These are phyloP conservation scores for Graphilbum ipis-grandicollis DNA, from an alignment of 2,329 filamentous ascomycete species.

Conservation along the genomic window DNA sequence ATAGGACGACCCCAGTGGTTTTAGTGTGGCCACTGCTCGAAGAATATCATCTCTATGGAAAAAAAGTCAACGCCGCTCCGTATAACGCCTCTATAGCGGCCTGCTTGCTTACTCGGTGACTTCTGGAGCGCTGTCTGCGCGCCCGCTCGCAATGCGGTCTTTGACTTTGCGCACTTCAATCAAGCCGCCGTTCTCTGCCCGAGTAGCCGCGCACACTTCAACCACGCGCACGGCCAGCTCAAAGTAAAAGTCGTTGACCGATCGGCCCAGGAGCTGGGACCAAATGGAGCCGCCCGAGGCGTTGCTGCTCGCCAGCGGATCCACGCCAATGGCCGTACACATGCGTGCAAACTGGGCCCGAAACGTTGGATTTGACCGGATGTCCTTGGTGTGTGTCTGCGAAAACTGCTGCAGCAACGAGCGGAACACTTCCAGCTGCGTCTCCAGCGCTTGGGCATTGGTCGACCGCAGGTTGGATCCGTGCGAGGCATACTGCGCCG, in stretches of 20 bases:
- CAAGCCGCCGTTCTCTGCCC: slow-evolving; percentile 81
- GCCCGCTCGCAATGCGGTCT: slow-evolving; percentile 54
- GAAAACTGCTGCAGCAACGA: slow-evolving; percentile 90
- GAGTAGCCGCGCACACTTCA: slow-evolving; percentile 73
- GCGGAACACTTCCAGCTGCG: slow-evolving; percentile 90
- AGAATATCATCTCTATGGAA: slow-evolving; percentile 61
- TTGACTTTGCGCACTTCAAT: slow-evolving; percentile 70
- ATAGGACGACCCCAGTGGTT: slow-evolving; percentile 78
- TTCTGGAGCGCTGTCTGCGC: slow-evolving; percentile 59
- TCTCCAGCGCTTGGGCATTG: slow-evolving; percentile 73
- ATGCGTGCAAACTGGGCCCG: slow-evolving; percentile 95
- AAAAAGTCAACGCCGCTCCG: too few relatives aligned
- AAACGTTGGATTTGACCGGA: slow-evolving; percentile 87
- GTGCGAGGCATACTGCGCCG: slow-evolving; percentile 79
- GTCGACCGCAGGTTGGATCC: slow-evolving; percentile 71
- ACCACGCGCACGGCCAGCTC: slow-evolving; percentile 92
- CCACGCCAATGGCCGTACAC: slow-evolving; percentile 93
- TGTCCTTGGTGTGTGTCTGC: slow-evolving; percentile 85
- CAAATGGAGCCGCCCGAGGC: slow-evolving; percentile 54
- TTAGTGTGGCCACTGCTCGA: slow-evolving; percentile 71
- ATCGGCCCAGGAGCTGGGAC: slow-evolving; percentile 80
- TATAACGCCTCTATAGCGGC: too few relatives aligned
- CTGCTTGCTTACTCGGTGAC: slow-evolving; percentile 51
- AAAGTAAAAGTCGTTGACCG: slow-evolving; percentile 97
- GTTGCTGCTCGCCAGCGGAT: slow-evolving; percentile 62